A percentile compares a stretch with the other conserved stretches of the same genome.
Evolutionary conservation across 2,329 filamentous ascomycete species (phyloP).

Genomic region (Pyrenophora teres): DNA sequence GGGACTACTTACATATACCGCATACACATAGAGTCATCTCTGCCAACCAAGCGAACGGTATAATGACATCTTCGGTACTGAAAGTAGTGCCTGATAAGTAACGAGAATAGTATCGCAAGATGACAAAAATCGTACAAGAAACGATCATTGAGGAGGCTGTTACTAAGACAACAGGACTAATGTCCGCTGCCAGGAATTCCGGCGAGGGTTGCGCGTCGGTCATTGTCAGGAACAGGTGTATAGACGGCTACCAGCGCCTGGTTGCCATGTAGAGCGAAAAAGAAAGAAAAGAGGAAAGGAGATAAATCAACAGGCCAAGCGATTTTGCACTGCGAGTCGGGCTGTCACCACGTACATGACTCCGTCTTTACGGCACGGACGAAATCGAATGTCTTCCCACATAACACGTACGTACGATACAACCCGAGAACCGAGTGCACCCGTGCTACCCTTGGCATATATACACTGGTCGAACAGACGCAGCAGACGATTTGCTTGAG

Average conservation of each 20-base stretch:
- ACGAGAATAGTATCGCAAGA: slow-evolving; percentile 29
- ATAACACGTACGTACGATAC: background rate
- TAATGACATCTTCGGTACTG: slow-evolving; percentile 25
- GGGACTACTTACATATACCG: slow-evolving; percentile 24
- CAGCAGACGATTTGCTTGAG: background rate
- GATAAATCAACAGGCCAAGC: background rate
- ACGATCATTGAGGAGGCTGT: slow-evolving; percentile 25
- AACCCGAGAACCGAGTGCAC: background rate
- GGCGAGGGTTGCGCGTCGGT: slow-evolving; percentile 3
- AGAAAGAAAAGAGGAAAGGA: slow-evolving; percentile 1
- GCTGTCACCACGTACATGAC: slow-evolving; percentile 5
- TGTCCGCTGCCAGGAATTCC: slow-evolving; percentile 23
- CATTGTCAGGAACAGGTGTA: background rate
- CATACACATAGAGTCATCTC: slow-evolving; percentile 27
- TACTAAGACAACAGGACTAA: slow-evolving; percentile 19
- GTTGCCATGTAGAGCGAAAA: slow-evolving; percentile 14
- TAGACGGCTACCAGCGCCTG: slow-evolving; percentile 3
- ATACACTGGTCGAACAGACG: slow-evolving; percentile 4
- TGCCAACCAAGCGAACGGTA: slow-evolving; percentile 30
- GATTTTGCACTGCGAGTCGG: background rate
- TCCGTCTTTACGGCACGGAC: slow-evolving; percentile 2
- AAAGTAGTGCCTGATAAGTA: slow-evolving; percentile 22
- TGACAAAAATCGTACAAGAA: slow-evolving; percentile 26
- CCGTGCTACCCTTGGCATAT: slow-evolving; percentile 3
- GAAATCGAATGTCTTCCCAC: background rate